Evolutionary conservation across 2,329 filamentous ascomycete species (phyloP).

Genomic region (Massarina eburnea): DNA sequence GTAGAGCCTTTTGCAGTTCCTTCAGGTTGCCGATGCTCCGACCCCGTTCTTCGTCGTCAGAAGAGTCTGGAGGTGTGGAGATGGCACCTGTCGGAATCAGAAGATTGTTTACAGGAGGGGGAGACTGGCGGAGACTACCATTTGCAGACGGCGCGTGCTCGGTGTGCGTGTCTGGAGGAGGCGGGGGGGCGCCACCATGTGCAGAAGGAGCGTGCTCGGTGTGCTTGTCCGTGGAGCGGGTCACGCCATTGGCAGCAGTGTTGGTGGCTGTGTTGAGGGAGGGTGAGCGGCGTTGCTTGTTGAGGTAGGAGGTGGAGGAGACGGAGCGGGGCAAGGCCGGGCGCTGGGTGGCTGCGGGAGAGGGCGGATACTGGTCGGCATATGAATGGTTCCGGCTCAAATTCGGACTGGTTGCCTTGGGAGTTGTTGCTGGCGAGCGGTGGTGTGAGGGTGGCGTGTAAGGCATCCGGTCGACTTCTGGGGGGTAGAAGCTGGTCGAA

Average conservation of each 20-base stretch:
- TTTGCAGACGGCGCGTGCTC: constrained; percentile 43
- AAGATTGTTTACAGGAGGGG: constrained; percentile 75
- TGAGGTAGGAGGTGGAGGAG: constrained; percentile 63
- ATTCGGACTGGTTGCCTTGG: constrained; percentile 54
- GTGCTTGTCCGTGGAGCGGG: constrained; percentile 20
- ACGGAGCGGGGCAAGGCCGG: constrained; percentile 57
- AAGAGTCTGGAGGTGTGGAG: constrained; percentile 90
- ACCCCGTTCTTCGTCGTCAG: constrained; percentile 77
- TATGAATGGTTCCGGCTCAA: constrained; percentile 56
- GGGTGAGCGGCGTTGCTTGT: constrained; percentile 62
- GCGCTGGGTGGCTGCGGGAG: constrained; percentile 39
- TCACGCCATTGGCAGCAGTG: constrained; percentile 32
- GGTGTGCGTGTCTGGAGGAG: constrained; percentile 71
- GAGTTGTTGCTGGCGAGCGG: constrained; percentile 61
- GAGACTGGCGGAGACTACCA: constrained; percentile 76
- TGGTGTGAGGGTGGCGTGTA: constrained; percentile 79
- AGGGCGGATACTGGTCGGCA: constrained; percentile 42
- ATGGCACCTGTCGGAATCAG: constrained; percentile 81
- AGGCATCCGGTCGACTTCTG: constrained; percentile 66
- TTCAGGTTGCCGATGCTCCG: constrained; percentile 50
- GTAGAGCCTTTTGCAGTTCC: constrained; percentile 80
- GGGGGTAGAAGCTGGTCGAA: constrained; percentile 35
- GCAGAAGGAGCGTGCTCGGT: constrained; percentile 37
- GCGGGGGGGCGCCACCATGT: constrained; percentile 72
- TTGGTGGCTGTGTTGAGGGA: constrained; percentile 45